Evolutionary conservation across 164 flowering plant genomes (phyloP).

Genomic region (Malania oleifera): DNA sequence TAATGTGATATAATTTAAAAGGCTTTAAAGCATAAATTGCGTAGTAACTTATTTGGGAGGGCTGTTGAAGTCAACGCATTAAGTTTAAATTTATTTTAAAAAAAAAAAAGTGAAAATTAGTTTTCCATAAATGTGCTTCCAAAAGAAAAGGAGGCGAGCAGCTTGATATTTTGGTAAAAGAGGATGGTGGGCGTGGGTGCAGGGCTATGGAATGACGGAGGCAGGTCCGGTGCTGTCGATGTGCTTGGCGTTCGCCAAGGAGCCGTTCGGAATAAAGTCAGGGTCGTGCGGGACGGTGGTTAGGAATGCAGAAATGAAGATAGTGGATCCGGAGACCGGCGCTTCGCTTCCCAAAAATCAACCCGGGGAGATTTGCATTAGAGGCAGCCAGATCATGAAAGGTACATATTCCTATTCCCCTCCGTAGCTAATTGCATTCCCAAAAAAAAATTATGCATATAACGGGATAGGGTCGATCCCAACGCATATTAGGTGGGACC

Average conservation of each 20-base stretch:
- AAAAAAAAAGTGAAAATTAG: too few relatives aligned
- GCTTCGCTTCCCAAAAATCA: conserved; percentile 48
- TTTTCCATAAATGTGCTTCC: neutral
- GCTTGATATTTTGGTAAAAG: neutral
- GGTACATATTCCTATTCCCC: conserved; percentile 33
- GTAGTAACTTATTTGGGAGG: too few relatives aligned
- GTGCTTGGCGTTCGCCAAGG: conserved; percentile 67
- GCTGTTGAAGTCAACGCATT: too few relatives aligned
- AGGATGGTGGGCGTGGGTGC: conserved; percentile 1
- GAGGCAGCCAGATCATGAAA: conserved; percentile 75
- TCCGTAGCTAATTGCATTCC: too few relatives aligned
- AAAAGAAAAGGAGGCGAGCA: neutral
- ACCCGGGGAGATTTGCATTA: conserved; percentile 76
- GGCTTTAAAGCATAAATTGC: too few relatives aligned
- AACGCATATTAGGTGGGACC: too few relatives aligned
- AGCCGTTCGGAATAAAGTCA: conserved; percentile 52
- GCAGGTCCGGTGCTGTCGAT: conserved; percentile 73
- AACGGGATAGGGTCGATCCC: too few relatives aligned
- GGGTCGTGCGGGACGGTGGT: conserved; percentile 88
- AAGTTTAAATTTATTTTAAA: too few relatives aligned
- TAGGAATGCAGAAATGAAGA: conserved; percentile 69
- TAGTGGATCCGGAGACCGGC: conserved; percentile 62
- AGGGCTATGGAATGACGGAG: conserved; percentile 96
- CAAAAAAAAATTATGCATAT: too few relatives aligned
- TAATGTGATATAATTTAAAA: too few relatives aligned